phyloP scores from a whole-genome alignment of 345 rosid species.

The Ceriops decandra region DNA sequence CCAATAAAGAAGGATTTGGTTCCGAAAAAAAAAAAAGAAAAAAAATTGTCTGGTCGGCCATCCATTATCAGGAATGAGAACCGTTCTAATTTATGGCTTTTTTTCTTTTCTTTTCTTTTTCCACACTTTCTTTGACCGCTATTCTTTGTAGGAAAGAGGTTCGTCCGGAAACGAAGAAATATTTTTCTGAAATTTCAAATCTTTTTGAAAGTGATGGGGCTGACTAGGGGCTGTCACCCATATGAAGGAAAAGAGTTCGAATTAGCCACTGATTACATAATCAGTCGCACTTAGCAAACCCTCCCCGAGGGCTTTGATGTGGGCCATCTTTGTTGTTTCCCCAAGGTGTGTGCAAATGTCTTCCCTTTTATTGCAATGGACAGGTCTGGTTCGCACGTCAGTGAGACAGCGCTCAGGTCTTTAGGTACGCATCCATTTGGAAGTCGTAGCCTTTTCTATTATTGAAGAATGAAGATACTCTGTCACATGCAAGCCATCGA shows the following conservation, averaged over 20 bases:
- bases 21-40: conserved; percentile 3
- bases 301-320: conserved; percentile 80
- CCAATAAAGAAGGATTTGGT: conserved; percentile 36
- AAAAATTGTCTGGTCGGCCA: conserved; percentile 29
- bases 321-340: conserved; percentile 76
- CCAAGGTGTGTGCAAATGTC: conserved; percentile 46
- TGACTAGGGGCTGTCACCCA: conserved; percentile 52
- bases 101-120: background rate
- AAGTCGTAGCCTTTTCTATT: conserved; percentile 49
- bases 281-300: conserved; percentile 75
- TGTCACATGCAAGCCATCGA: conserved; percentile 70
- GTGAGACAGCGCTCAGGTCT: conserved; percentile 86
- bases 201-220: conserved; percentile 71
- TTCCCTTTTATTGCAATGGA: conserved; percentile 89
- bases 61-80: conserved; percentile 48
- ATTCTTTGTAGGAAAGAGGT: conserved; percentile 62
- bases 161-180: conserved; percentile 71
- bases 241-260: conserved; percentile 86
- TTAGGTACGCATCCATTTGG: conserved; percentile 59
- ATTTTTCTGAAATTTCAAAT: conserved; percentile 74
- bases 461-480: conserved; percentile 75
- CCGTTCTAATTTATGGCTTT: background rate
- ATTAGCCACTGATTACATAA: conserved; percentile 84
- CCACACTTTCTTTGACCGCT: background rate
- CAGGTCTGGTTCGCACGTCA: conserved; percentile 92